Conservation (phyloP, 345 rosid species). For the Salix dunnii region DNA sequence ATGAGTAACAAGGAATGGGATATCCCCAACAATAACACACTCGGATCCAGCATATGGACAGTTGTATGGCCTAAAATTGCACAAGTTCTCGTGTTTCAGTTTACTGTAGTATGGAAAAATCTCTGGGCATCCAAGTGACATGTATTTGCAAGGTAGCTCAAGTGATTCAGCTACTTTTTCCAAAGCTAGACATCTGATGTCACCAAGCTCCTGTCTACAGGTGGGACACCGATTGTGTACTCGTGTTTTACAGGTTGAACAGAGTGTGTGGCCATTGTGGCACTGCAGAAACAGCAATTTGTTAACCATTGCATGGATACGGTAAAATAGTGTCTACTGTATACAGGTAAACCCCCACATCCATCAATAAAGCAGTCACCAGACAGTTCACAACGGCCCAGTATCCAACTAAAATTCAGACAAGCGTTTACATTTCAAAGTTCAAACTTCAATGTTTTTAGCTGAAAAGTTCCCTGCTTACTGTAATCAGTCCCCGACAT, state of each 20-base stretch:
- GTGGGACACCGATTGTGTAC: slow-evolving; percentile 94
- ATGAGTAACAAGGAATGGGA: slow-evolving; percentile 82
- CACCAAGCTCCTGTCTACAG: slow-evolving; percentile 98
- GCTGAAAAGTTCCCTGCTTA: background rate
- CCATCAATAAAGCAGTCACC: background rate
- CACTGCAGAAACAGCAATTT: slow-evolving; percentile 49
- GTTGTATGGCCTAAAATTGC: slow-evolving; percentile 86
- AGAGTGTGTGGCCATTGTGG: slow-evolving; percentile 94
- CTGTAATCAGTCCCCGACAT: background rate
- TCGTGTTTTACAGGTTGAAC: slow-evolving; percentile 86
- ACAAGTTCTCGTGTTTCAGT: slow-evolving; percentile 79
- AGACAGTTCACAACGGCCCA: background rate
- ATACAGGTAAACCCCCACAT: background rate
- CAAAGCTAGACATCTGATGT: slow-evolving; percentile 82
- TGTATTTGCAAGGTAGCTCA: slow-evolving; percentile 81
- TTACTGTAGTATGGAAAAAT: slow-evolving; percentile 93
- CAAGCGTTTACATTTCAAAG: background rate
- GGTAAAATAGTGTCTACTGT: background rate
- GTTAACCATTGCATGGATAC: background rate
- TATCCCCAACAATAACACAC: slow-evolving; percentile 76
- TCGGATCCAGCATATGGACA: slow-evolving; percentile 97
- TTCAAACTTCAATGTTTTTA: background rate
- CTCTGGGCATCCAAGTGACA: slow-evolving; percentile 79
- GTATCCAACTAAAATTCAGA: background rate
- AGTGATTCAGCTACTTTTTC: slow-evolving; percentile 96